Percentiles rank a stretch among this genome's conserved stretches.
Evolutionary conservation across 306 rosid genomes (phyloP).

Genomic region (Clitoria ternatea): DNA sequence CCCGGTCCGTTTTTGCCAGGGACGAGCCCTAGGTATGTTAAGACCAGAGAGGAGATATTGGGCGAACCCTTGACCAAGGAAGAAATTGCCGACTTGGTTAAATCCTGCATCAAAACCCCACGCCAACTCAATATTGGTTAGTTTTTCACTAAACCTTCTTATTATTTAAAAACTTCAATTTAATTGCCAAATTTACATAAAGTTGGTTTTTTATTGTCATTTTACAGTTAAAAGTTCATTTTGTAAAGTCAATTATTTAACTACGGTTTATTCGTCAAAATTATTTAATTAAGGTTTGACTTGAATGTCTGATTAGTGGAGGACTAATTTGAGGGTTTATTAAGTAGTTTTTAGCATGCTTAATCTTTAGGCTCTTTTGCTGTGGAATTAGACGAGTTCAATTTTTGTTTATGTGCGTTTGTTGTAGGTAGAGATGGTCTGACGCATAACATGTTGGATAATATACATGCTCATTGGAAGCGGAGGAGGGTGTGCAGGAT

Average conservation of each 20-base stretch:
- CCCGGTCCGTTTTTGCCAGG: conserved; percentile 85
- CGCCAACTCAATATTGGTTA: conserved; percentile 66
- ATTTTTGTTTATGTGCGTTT: background rate
- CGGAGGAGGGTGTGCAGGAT: conserved; percentile 90
- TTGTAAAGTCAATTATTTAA: no score
- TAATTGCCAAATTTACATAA: no score
- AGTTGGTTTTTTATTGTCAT: no score
- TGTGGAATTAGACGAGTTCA: background rate
- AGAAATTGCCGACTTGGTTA: conserved; percentile 51
- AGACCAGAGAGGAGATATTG: conserved; percentile 67
- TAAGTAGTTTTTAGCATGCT: background rate
- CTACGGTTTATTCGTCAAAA: no score
- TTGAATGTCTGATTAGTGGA: no score
- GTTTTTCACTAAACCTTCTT: background rate
- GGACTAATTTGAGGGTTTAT: no score
- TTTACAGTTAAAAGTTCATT: no score
- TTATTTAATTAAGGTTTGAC: no score
- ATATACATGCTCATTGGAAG: conserved; percentile 96
- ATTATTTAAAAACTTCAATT: no score
- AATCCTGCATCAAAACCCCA: conserved; percentile 37
- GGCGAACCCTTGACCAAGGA: conserved; percentile 71
- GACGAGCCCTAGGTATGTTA: conserved; percentile 57
- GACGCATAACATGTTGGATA: conserved; percentile 97
- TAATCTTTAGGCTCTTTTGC: background rate
- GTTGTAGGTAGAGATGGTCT: conserved; percentile 93